Base-by-base conservation (phyloP, 2,329 filamentous ascomycete genomes). In the Emydomyces testavorans region DNA sequence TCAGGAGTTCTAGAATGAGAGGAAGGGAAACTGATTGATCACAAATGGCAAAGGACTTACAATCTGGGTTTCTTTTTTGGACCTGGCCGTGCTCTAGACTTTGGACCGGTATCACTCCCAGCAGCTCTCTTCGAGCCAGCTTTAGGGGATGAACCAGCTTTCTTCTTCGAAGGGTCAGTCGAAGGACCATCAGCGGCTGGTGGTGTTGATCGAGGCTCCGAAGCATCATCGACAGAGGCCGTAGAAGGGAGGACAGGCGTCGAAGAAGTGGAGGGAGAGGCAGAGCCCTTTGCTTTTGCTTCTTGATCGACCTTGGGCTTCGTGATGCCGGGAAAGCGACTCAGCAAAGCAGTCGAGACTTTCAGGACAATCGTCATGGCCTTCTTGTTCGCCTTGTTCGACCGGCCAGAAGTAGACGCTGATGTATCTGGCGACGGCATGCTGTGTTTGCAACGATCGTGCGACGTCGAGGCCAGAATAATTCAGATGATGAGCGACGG, bases 31-130 rank as follows among this genome's bases (percentile, higher is more conserved):
- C 4, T 24, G 5, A 4, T 35, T 24, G 23, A 36, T n/a, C n/a
- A n/a, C n/a, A n/a, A n/a, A n/a, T n/a, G n/a, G n/a, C n/a, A n/a
- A n/a, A n/a, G n/a, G 23, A 83, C 88, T 71, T 83, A 95, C 90
- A 94, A 70, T 74, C 84, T 82, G 55, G 85, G 82, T 72, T 93
- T 94, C 79, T 95, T 94, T 78, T 95, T 96, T 0, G 90, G 90
- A 5, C 90, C 90, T 5, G 92, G 90, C 71, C 94, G 93, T 62
- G 84, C 84, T 62, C 85, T 74, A 47, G 81, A 73, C 66, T 85
- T 88, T n/a, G 81, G 72, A 21, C 71, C 61, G 28, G 71, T 73
- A 54, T 89, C 85, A 59, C 70, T 66, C 59, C 66, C 68, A 50
- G 66, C 64, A 52, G 68, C 67, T 61, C 79, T 73, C 68, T 84